Base-by-base conservation (phyloP, 441 rosid genomes). In the Gossypium gossypioides region DNA sequence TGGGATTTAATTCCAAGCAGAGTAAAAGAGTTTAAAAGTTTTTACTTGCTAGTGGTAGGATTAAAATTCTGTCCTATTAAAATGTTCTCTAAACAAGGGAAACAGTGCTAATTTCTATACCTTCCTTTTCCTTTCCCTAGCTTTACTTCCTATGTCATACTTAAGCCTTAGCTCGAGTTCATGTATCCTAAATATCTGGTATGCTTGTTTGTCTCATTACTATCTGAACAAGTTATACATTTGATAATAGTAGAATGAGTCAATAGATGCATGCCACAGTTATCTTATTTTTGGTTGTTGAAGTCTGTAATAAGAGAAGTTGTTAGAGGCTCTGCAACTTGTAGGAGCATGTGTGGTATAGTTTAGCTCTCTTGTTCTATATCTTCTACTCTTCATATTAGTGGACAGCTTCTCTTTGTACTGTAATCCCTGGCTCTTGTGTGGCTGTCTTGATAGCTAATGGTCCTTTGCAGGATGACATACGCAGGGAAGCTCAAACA, bases 401-500 rank as follows among this genome's bases (percentile, higher is more conserved):
- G 62, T 77, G 51, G 18, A 58, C 42, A 21, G 25, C 37, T 46
- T 40, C 13, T 25, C 2, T 65, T 1, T 63, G 42, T 37, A 37
- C 32, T 3, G 5, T 74, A 60, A 57, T 57, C 76, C 16, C 42
- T 48, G 3, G 40, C 34, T 71, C 18, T 56, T 55, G 67, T 76
- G 72, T 80, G 57, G 69, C 69, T 67, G 24, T 18, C 55, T 52
- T 77, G 44, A 52, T 69, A 59, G 21, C 5, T 40, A 65, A 3
- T 63, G 54, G 65, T 68, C 24, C 69, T 69, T 76, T 76, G 44
- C 82, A 96, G 99, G 99, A 96, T 87, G 97, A 91, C 74, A 83
- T 96, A 61, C 88, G 96, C 52, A 83, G 97, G 79, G 98, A 96
- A 80, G 93, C 98, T 69, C 99, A 93, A 83, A 96, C 97, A 15